Conservation (phyloP, 2,329 filamentous ascomycete genomes). For the Colletotrichum destructivum region DNA sequence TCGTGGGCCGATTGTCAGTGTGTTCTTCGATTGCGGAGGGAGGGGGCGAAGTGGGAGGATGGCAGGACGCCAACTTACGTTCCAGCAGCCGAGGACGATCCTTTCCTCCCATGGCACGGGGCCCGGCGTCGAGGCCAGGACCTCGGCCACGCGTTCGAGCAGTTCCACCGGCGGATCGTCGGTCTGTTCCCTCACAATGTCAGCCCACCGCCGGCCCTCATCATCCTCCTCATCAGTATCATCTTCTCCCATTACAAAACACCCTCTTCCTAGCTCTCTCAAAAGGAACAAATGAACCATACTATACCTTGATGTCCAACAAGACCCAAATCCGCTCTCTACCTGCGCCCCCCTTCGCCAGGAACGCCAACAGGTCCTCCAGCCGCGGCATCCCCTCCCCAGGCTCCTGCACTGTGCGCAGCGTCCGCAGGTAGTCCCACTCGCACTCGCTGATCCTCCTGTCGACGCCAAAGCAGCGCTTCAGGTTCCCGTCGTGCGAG, state of each 20-base stretch:
- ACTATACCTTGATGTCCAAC: conserved; percentile 85
- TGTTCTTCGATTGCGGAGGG: conserved; percentile 12
- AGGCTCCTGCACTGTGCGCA: conserved; percentile 78
- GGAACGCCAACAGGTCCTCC: conserved; percentile 79
- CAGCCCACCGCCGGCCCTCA: conserved; percentile 1
- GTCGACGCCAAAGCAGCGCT: conserved; percentile 85
- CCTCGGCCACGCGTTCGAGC: conserved; percentile 77
- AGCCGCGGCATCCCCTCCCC: conserved; percentile 82
- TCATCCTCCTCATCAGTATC: not conserved
- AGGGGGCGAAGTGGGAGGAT: not conserved
- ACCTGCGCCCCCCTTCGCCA: conserved; percentile 75
- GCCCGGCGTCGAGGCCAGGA: conserved; percentile 68
- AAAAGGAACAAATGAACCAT: conserved; percentile 21
- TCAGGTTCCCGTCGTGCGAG: conserved; percentile 84
- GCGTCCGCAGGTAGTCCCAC: conserved; percentile 79
- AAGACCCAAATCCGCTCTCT: conserved; percentile 82
- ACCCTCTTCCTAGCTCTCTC: too few relatives aligned
- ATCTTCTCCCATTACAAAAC: not conserved
- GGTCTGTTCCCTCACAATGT: conserved; percentile 59
- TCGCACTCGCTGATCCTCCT: conserved; percentile 81
- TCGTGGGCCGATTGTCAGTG: not conserved
- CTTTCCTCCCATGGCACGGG: conserved; percentile 78
- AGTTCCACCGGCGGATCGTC: conserved; percentile 80
- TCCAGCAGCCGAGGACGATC: conserved; percentile 88
- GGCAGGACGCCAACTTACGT: conserved; percentile 60